Base-by-base conservation (phyloP, 805 yeast genomes). In the Ogataea siamensis region DNA sequence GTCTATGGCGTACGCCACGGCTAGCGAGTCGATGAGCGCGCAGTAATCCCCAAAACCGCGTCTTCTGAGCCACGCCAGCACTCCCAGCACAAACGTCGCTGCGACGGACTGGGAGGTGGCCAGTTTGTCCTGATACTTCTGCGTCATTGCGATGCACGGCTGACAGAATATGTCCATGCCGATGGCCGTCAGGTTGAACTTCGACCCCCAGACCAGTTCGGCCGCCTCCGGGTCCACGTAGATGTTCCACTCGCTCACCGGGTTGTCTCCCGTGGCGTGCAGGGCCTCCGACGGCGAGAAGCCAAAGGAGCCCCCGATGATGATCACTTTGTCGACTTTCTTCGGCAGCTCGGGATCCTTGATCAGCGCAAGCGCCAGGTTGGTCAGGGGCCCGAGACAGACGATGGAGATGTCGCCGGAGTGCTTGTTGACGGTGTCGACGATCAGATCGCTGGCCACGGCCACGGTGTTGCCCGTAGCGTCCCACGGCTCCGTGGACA, bases 151-250 rank as follows among this genome's bases (percentile, higher is more conserved):
- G n/a, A 54, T 53, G 17, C 50, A 50, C 3, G 57, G 53, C 35
- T 54, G 59, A 35, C 55, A 50, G 42, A 54, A 53, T 2, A 54
- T 54, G 39, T 54, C 58, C 57, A 54, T 49, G 7, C 58, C 56
- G 25, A 54, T 51, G 13, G 57, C 58, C 3, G 50, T 46, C 28
- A 53, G 37, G 19, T 53, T 48, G 47, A 51, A 54, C 5, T 46
- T 42, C 20, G 37, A 25, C 15, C 48, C 43, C 31, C 51, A 53
- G 8, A 54, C 56, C 8, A 51, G 29, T 11, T 54, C 47, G 1
- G 57, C 58, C 3, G 58, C 56, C 32, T 54, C 56, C 7, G 58
- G 57, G 28, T 54, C 58, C 11, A 54, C 56, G 26, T 50, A 53
- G 17, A 53, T 42, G 38, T 54, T 54, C 57, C 57, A 54, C 30